Evolutionary conservation across 306 rosid species (phyloP), one percentile per base, ranked within the genome.

Genomic region (Erythrophleum fordii): DNA sequence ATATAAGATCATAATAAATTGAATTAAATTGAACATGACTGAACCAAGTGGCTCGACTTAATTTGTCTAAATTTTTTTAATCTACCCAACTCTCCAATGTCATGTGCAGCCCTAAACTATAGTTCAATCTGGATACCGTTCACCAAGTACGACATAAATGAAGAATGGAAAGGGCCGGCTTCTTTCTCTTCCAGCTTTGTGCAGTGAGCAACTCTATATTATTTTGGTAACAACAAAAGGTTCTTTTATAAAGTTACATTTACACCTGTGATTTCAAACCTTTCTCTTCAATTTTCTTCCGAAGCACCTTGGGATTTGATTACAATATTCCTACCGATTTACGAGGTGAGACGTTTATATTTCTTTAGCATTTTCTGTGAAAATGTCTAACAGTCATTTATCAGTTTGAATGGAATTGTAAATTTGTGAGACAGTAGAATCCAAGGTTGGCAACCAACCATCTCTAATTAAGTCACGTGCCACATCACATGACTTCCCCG

Each of bases 381-480:
- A 83, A 65, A 75, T 55, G 64, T 11, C 75, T 73, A 69, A 46
- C 8, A 23, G 65, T 58, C 18, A 23, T 51, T 68, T 75, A 55
- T 84, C 77, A 58, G 85, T 77, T 66, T 35, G 79, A 77, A 52
- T 59, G 44, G 81, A 80, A 81, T 83, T 83, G 72, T 90, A 88
- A 89, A 82, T 67, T 22, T 75, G 65, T 77, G 61, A 70, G 25
- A 35, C 53, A 37, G 86, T 70, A 87, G 97, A 86, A 94, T 92
- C 97, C 96, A 89, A 92, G 85, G 97, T 74, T 83, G 86, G 83
- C 90, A 84, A 46, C 90, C 83, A 55, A 58, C 35, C 65, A 58
- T 25, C 18, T 25, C 35, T 58, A 18, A 11, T 23, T 4, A 58
- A 22, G 35, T 83, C 95, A 92, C 95, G 88, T 90, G 93, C 72